phyloP scores from a whole-genome alignment of 2,329 filamentous ascomycete species.

The Chaetomium sp. region DNA sequence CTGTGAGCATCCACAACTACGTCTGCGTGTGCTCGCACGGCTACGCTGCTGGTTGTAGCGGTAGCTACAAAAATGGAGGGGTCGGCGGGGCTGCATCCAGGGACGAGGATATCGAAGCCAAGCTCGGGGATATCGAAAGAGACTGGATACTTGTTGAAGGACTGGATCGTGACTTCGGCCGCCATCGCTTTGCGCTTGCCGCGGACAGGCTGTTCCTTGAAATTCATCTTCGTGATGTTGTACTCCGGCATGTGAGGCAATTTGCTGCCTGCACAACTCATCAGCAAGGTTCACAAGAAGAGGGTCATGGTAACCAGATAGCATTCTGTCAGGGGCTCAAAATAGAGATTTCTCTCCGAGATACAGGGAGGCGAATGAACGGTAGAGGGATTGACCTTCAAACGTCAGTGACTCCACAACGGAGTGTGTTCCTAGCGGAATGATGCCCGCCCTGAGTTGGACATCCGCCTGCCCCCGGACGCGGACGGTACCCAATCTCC shows the following conservation, averaged over 20 bases:
- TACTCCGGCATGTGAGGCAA: slow-evolving; percentile 79
- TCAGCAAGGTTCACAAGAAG: slow-evolving; percentile 40
- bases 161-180: slow-evolving; percentile 73
- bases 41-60: slow-evolving; percentile 67
- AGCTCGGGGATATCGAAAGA: slow-evolving; percentile 76
- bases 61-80: slow-evolving; percentile 77
- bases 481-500: slow-evolving; percentile 69
- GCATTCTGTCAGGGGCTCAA: slow-evolving; percentile 27
- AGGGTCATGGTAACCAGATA: slow-evolving; percentile 9
- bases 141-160: slow-evolving; percentile 78
- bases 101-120: slow-evolving; percentile 81
- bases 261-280: slow-evolving; percentile 58
- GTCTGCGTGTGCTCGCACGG: slow-evolving; percentile 67
- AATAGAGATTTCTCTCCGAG: slow-evolving; percentile 59
- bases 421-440: slow-evolving; percentile 75
- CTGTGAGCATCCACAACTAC: slow-evolving; percentile 72
- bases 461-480: slow-evolving; percentile 75
- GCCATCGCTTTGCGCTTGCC: slow-evolving; percentile 67
- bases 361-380: slow-evolving; percentile 62
- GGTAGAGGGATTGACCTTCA: slow-evolving; percentile 77
- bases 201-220: slow-evolving; percentile 67
- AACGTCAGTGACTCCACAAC: slow-evolving; percentile 76
- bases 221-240: slow-evolving; percentile 77
- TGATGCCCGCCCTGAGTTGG: slow-evolving; percentile 73
- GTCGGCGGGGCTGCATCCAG: slow-evolving; percentile 73